Evolutionary conservation across 73 alveolate species (phyloP).

Genomic region (Paramecium octaurelia): DNA sequence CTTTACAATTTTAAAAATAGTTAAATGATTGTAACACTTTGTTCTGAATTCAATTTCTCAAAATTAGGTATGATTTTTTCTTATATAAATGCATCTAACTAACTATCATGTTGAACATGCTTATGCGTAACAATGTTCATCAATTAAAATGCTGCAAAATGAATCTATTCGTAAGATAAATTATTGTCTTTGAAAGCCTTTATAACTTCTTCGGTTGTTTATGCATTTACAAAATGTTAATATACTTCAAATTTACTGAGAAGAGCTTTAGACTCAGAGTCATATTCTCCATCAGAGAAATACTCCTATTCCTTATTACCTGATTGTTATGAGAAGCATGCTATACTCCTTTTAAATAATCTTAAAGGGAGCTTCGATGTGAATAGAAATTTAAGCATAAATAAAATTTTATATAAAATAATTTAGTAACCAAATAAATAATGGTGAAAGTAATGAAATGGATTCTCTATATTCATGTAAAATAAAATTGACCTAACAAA

Average conservation of each 20-base stretch:
- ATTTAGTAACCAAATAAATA: not conserved
- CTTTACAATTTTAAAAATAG: not conserved
- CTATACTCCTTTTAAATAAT: not conserved
- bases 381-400: constrained; percentile 2
- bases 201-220: not conserved
- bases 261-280: not conserved
- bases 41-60: not conserved
- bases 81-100: not conserved
- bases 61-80: not conserved
- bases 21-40: not conserved
- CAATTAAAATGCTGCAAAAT: constrained; percentile 7
- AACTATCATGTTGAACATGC: not conserved
- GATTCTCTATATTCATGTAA: too few species aligned
- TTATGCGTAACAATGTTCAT: not conserved
- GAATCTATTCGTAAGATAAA: not conserved
- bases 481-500: not conserved
- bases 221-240: not conserved
- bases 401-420: not conserved
- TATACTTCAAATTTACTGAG: not conserved
- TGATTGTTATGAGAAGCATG: not conserved
- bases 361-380: not conserved
- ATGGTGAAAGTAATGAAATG: not conserved
- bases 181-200: not conserved
- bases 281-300: not conserved
- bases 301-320: not conserved